A percentile compares a stretch with the other conserved stretches of the same genome.
phyloP scores from a whole-genome alignment of 441 rosid genomes.

The Breynia disticha region DNA sequence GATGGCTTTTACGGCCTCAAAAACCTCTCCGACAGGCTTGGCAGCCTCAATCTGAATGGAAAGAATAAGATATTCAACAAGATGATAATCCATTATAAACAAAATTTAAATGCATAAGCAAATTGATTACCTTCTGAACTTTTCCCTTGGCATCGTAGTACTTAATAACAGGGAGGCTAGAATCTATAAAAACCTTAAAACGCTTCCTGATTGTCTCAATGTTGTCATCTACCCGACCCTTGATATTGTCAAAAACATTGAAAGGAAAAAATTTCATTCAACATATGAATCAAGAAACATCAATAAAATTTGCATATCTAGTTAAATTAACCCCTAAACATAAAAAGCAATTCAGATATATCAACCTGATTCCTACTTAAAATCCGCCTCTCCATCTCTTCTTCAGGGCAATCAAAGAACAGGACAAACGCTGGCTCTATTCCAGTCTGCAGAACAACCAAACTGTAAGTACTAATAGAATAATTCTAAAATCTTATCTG shows the following conservation, averaged over 20 bases:
- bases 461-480: constrained; percentile 8
- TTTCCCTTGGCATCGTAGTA: constrained; percentile 63
- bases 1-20: constrained; percentile 50
- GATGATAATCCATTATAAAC: no score
- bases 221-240: constrained; percentile 96
- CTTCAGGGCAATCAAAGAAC: constrained; percentile 70
- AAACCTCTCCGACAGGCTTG: constrained; percentile 65
- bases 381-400: constrained; percentile 74
- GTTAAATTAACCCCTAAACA: not conserved
- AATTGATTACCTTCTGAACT: constrained; percentile 57
- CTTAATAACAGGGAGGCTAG: constrained; percentile 67
- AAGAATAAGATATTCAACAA: no score
- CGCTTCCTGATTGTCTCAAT: constrained; percentile 80
- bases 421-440: constrained; percentile 65
- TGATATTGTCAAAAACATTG: constrained; percentile 14
- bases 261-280: constrained; percentile 5
- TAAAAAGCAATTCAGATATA: not conserved
- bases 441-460: constrained; percentile 47
- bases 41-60: constrained; percentile 38
- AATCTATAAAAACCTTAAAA: constrained; percentile 68
- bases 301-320: not conserved
- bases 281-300: not conserved
- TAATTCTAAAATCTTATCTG: not conserved
- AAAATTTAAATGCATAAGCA: constrained; percentile 3
- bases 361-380: constrained; percentile 74